Conservation (phyloP, 768 basidiomycete genomes). For the Leccinellum rugosiceps region DNA sequence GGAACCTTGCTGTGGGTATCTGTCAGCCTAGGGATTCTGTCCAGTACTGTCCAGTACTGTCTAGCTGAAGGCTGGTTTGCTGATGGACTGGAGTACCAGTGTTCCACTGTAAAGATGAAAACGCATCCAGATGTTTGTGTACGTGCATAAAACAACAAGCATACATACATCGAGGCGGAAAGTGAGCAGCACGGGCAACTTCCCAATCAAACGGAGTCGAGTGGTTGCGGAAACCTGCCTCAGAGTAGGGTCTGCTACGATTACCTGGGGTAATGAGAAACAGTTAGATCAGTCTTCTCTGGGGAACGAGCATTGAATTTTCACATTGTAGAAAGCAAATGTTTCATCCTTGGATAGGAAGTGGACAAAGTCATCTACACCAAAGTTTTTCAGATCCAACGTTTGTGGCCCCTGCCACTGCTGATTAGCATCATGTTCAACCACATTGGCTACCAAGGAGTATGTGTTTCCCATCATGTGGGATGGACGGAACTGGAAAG, state of each 20-base stretch:
- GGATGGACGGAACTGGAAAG: conserved; percentile 4
- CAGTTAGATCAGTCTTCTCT: not conserved
- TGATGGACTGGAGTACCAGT: not conserved
- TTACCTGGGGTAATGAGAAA: not conserved
- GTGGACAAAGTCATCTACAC: not conserved
- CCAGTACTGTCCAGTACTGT: too few relatives aligned
- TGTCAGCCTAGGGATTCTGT: too few relatives aligned
- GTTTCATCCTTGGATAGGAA: not conserved
- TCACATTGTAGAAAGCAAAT: conserved; percentile 9
- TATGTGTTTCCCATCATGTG: conserved; percentile 1
- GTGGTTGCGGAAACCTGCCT: conserved; percentile 4
- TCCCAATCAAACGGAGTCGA: conserved; percentile 7
- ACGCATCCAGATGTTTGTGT: not conserved
- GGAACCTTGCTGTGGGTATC: too few relatives aligned
- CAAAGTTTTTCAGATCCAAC: not conserved
- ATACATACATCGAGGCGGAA: conserved; percentile 3
- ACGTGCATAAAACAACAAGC: not conserved
- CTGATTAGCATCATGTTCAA: not conserved
- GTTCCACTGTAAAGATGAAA: conserved; percentile 1
- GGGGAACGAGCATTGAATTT: not conserved
- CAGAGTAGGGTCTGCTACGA: conserved; percentile 10
- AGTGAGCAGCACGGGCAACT: not conserved
- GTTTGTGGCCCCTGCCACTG: not conserved
- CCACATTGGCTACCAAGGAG: conserved; percentile 9
- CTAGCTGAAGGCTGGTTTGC: too few relatives aligned